phyloP scores from a whole-genome alignment of 306 rosid genomes.

The Ormosia semicastrata region DNA sequence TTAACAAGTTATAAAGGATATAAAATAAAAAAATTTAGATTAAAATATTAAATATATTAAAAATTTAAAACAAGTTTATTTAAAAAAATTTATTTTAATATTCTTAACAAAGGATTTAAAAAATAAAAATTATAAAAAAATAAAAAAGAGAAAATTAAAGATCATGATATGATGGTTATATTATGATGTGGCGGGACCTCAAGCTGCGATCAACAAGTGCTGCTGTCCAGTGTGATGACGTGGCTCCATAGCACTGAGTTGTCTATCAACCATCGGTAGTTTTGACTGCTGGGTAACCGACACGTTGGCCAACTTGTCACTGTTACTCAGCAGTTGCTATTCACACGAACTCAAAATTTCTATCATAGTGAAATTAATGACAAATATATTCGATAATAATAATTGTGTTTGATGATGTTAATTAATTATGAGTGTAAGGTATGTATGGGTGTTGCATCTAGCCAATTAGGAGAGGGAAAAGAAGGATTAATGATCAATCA shows the following conservation, averaged over 20 bases:
- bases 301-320: constrained; percentile 51
- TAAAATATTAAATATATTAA: background rate
- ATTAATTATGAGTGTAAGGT: background rate
- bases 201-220: constrained; percentile 77
- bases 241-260: constrained; percentile 43
- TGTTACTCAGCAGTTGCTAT: constrained; percentile 34
- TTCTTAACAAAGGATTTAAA: no score
- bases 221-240: constrained; percentile 58
- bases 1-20: background rate
- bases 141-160: background rate
- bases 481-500: background rate
- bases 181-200: constrained; percentile 41
- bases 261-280: constrained; percentile 17
- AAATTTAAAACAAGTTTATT: no score
- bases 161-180: constrained; percentile 33
- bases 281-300: constrained; percentile 67
- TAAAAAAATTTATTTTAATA: no score
- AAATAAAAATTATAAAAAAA: background rate
- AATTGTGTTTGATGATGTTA: background rate
- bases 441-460: background rate
- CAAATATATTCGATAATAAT: background rate
- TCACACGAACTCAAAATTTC: background rate
- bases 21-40: background rate
- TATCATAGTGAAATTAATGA: background rate
- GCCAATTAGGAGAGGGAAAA: constrained; percentile 22